Base-by-base conservation (phyloP, 2,329 filamentous ascomycete species). In the Fusarium mexicanum region DNA sequence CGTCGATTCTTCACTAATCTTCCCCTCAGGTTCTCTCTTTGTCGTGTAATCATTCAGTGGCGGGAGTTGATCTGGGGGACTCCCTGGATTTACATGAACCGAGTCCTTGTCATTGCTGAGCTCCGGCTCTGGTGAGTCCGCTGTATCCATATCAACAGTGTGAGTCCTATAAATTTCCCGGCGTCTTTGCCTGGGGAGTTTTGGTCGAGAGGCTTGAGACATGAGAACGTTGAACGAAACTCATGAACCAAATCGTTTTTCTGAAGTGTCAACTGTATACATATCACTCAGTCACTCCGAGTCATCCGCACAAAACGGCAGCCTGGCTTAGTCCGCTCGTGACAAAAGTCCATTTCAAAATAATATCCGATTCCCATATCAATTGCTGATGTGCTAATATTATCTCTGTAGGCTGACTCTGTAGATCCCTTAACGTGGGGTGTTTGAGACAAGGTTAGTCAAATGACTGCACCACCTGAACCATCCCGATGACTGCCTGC, bases 11-110 rank as follows among this genome's bases (percentile, higher is more conserved):
- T 67, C 43, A 8, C 66, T 66, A 5, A 38, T 48, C 20, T 57
- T 41, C 9, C 31, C 14, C 12, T 62, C 38, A n/a, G 47, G 29
- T 11, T 59, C 61, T 22, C 60, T 72, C 20, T 67, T 64, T 17
- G 63, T 68, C 1, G 72, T 66, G 24, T 74, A 70, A 26, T 75
- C 71, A 57, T 69, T 71, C 16, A 78, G 57, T 4, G 76, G 70
- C 16, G 71, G 72, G 0, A 76, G 55, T 18, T 77, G 78, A 33
- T 67, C 74, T 1, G 70, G 79, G 1, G 78, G 78, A 35, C 78
- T 79, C 0, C 76, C 79, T 44, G 77, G 77, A 8, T 79, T 79
- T 61, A 78, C 79, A 13, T 64, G 72, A 66, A 79, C 57, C 12
- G 79, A 80, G 61, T 79, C 79, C 14, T 62, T 67, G 46, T 80